These are phyloP conservation scores for Coemansia sp. DNA, from an alignment of 192 early-diverging fungal genomes.

Conservation along the genomic window DNA sequence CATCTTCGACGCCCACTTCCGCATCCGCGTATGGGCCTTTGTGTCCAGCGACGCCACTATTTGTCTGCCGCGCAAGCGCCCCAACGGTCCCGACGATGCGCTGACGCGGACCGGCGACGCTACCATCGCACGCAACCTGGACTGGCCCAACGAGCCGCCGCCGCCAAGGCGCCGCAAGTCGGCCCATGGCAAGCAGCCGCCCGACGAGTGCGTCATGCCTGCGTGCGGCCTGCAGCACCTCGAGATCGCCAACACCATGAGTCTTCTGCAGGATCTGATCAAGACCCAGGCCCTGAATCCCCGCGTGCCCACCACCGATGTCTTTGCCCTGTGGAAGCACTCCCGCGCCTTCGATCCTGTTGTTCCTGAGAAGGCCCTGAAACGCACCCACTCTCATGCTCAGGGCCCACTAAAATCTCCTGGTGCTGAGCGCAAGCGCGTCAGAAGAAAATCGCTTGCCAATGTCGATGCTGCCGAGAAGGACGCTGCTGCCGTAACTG, in stretches of 20 bases:
- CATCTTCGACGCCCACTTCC: conserved; percentile 25
- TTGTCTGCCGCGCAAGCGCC: conserved; percentile 38
- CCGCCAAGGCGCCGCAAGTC: conserved; percentile 39
- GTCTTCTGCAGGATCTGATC: conserved; percentile 25
- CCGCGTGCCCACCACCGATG: background rate
- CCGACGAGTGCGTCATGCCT: conserved; percentile 47
- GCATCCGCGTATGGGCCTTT: conserved; percentile 49
- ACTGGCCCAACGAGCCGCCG: conserved; percentile 29
- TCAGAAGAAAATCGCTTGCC: conserved; percentile 4
- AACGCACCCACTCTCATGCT: background rate
- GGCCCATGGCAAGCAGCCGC: conserved; percentile 31
- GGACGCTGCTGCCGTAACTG: background rate
- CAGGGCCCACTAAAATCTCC: background rate
- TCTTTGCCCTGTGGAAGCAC: conserved; percentile 24
- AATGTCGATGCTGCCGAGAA: background rate
- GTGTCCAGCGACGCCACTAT: conserved; percentile 22
- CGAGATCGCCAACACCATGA: conserved; percentile 40
- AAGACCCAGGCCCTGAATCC: conserved; percentile 13
- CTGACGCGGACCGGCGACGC: conserved; percentile 27
- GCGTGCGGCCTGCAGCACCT: conserved; percentile 33
- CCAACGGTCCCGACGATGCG: conserved; percentile 29
- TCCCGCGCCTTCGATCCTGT: conserved; percentile 5
- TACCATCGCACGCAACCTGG: conserved; percentile 43
- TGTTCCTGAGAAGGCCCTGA: background rate
- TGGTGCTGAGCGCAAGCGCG: conserved; percentile 16